Evolutionary conservation across 2,329 filamentous ascomycete genomes (phyloP), one percentile per base, ranked within the genome.

Genomic region (Chaetomium globosum): DNA sequence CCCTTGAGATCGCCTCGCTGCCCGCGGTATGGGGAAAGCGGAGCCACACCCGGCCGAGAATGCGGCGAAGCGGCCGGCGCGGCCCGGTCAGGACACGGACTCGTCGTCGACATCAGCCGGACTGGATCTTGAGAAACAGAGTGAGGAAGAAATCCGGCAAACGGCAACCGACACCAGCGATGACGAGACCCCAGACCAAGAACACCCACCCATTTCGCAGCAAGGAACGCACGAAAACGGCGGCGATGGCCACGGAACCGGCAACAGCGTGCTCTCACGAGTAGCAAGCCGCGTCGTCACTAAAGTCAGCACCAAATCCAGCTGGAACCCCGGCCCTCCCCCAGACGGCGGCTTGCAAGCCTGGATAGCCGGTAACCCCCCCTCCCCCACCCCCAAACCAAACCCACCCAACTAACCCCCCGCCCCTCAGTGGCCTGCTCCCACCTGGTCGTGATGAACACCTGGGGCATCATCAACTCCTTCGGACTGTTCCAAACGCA

Each of bases 401-500:
- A 19, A 55, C 21, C 5, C 4, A 23, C 43, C 4, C 16, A 7
- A 56, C 16, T 13, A 39, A 36, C 30, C n/a, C 8, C 21, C 19
- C 30, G 30, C 53, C 4, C 12, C 23, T 4, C 66, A 78, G 79
- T 76, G 31, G 65, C 76, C 8, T 76, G 76, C 53, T 75, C 73
- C 0, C 82, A 85, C 68, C 70, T 85, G 2, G 76, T 81, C 21
- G 76, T 84, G 53, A 80, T 81, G 76, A 82, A 82, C 67, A 83
- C 82, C 2, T 85, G 83, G 82, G 84, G 84, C 39, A 79, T 82
- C 69, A 79, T 84, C 69, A 84, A 82, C 74, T 83, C 82, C 1
- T 86, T 85, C 65, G 83, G 83, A n/a, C 75, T 81, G 4, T 86
- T 85, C 69, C 82, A 86, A 65, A 74, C 80, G 0, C 85, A 85